Evolutionary conservation across 2,329 filamentous ascomycete genomes (phyloP).

Genomic region (Scleromitrula shiraiana): DNA sequence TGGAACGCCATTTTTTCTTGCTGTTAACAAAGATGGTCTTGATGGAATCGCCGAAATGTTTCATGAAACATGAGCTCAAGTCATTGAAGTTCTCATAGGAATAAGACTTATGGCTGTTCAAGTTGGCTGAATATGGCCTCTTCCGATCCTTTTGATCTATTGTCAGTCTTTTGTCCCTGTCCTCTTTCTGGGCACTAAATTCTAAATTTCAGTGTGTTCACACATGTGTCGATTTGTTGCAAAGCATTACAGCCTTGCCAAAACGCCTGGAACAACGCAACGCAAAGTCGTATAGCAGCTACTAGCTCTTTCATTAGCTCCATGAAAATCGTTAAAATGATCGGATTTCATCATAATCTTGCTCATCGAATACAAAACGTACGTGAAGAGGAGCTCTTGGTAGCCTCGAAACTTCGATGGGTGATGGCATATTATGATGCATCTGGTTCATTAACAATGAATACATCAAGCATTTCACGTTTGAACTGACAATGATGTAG

Average conservation of each 20-base stretch:
- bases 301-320: conserved; percentile 31
- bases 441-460: conserved; percentile 27
- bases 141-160: conserved; percentile 36
- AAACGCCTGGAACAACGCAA: conserved; percentile 35
- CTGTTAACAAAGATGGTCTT: conserved; percentile 23
- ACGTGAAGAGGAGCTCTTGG: conserved; percentile 25
- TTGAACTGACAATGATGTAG: conserved; percentile 6
- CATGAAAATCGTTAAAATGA: conserved; percentile 36
- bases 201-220: conserved; percentile 33
- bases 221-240: conserved; percentile 36
- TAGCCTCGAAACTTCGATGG: conserved; percentile 32
- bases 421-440: conserved; percentile 36
- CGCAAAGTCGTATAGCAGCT: conserved; percentile 33
- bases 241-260: conserved; percentile 30
- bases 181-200: background rate
- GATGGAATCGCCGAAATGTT: conserved; percentile 31
- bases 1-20: background rate
- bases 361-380: conserved; percentile 4
- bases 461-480: conserved; percentile 1
- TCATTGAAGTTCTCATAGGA: conserved; percentile 36
- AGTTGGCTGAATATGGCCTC: conserved; percentile 37
- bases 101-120: conserved; percentile 32
- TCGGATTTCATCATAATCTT: conserved; percentile 17
- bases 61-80: conserved; percentile 37
- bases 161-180: conserved; percentile 29